Evolutionary conservation across 257 asterid species (phyloP), one percentile per base, ranked within the genome.

Genomic region (Fraxinus pennsylvanica): DNA sequence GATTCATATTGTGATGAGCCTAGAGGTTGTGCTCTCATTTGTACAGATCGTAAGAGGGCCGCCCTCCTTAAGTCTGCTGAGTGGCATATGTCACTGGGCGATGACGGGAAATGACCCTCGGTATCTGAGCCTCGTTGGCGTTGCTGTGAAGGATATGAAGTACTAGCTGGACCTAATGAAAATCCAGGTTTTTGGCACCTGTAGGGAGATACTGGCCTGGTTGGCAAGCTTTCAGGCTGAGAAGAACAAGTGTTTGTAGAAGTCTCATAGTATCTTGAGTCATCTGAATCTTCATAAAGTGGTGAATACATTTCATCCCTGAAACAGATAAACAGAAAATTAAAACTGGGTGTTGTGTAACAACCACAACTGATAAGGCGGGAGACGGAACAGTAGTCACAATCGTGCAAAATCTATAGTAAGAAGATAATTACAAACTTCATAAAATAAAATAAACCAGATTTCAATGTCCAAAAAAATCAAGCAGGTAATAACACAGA

Each of bases 1-100:
- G 81, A 73, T 35, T 91, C 94, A 75, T 75, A 85, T 17, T 87
- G 85, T 13, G 91, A 80, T 66, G 88, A 72, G 47, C 89, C 91
- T 3, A 78, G 38, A 61, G 99, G 93, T 38, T 91, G 97, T 4
- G 96, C 50, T 82, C 94, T 88, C 98, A 96, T 90, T 81, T 95
- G 98, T 84, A 93, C 99, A 2, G 97, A 93, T 14, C 97, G 85
- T 74, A 92, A 61, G 65, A 93, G 98, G 19, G 97, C 96, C 2
- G 97, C 96, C 81, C 94, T 89, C 79, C 99, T 79, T 68, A 96
- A 78, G 85, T 96, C 98, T 63, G 96, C 97, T 9, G 97, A 93
- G 90, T 96, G 99, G 89, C 98, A 96, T 76, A 96, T 93, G 80
- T 96, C 98, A 68, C 97, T 96, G 5, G 98, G 98, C 9, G 97